Evolutionary conservation across 192 early-diverging fungal genomes (phyloP).

Genomic region (Entomortierella parvispora): DNA sequence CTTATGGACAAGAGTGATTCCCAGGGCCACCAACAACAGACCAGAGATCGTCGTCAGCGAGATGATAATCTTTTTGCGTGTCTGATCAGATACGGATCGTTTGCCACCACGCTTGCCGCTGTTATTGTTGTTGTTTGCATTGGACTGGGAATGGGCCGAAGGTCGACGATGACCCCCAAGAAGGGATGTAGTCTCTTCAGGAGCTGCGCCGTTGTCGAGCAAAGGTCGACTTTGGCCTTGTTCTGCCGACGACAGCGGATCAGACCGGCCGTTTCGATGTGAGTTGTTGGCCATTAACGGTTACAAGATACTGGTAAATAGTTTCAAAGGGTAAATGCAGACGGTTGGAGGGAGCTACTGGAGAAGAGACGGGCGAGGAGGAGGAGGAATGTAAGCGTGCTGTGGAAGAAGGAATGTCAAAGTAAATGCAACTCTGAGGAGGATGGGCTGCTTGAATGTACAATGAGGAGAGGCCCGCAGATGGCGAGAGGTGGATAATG

Average conservation of each 20-base stretch:
- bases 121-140: conserved; percentile 1
- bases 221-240: conserved; percentile 20
- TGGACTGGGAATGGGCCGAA: neutral
- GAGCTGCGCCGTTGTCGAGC: conserved; percentile 4
- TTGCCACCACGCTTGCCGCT: conserved; percentile 16
- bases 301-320: neutral
- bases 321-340: neutral
- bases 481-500: neutral
- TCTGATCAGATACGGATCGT: conserved; percentile 13
- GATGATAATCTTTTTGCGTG: conserved; percentile 46
- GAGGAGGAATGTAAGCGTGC: neutral
- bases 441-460: too few species aligned
- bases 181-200: conserved; percentile 20
- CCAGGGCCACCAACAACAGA: conserved; percentile 31
- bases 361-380: neutral
- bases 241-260: conserved; percentile 39
- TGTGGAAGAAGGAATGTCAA: too few species aligned
- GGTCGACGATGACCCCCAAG: conserved; percentile 11
- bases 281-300: conserved; percentile 13
- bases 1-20: conserved; percentile 30
- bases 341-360: neutral
- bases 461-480: neutral
- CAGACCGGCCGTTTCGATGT: conserved; percentile 9
- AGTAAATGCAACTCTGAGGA: too few species aligned
- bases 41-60: conserved; percentile 45